Evolutionary conservation across 2,329 filamentous ascomycete species (phyloP), one percentile per base, ranked within the genome.

Genomic region (Tolypocladium tropicale): DNA sequence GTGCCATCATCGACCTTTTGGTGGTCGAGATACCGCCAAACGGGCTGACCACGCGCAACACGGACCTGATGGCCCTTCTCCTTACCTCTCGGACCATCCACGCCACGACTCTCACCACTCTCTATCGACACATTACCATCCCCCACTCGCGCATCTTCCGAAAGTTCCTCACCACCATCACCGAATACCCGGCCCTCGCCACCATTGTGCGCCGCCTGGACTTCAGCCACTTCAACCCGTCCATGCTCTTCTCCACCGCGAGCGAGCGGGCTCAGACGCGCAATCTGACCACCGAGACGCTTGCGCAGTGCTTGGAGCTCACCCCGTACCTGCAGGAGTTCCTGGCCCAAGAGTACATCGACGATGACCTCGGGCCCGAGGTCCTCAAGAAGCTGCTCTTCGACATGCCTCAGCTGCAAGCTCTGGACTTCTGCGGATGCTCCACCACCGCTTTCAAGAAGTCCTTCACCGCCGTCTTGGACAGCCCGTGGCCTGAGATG

Each of bases 211-310:
- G 87, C 57, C 85, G 89, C 53, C 75, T 93, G 50, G 89, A 94
- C 72, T 92, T 94, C 65, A 91, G 88, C 59, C 89, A 92, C 75
- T 92, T 92, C 72, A 92, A 90, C 68, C 89, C 88, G 25, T 84
- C 87, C 55, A 86, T 87, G 55, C 78, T 90, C 60, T 90, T 91
- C 66, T 81, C 82, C 58, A 90, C 86, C 18, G 86, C 84, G 61
- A 83, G 84, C 68, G 86, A 90, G 78, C 85, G 89, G 57, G 79
- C 81, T 25, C 81, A 88, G 70, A 89, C 89, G 56, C 83, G 83
- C 66, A 91, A 92, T 71, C 71, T 94, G 64, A 93, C 89, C 23
- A 78, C 86, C 16, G 81, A 83, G 66, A 93, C 88, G 6, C 77
- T 94, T 52, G 73, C 86, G 54, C 78, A 84, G 68, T 91, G 87